Evolutionary conservation across 345 rosid genomes (phyloP).

Genomic region (Psidium friedrichsthalianum): DNA sequence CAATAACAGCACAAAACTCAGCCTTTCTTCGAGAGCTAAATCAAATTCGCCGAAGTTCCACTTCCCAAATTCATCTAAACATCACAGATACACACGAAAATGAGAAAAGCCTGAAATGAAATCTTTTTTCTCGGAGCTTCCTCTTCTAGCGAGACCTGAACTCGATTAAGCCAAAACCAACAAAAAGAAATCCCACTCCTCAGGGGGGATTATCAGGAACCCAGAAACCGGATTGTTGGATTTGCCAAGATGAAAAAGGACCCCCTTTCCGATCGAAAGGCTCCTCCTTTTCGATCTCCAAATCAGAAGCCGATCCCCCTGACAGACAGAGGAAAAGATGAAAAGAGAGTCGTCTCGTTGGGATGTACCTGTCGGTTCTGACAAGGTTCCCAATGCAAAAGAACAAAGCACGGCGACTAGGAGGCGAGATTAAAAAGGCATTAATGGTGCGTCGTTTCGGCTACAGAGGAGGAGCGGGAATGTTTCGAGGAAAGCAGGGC

Average conservation of each 20-base stretch:
- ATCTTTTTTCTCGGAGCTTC: neutral
- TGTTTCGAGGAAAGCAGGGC: neutral
- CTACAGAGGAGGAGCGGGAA: neutral
- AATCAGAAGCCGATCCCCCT: neutral
- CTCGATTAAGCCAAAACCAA: neutral
- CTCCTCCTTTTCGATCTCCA: neutral
- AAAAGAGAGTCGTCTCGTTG: neutral
- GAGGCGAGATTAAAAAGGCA: neutral
- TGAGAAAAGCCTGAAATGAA: neutral
- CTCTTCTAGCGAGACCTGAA: neutral
- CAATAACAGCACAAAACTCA: neutral
- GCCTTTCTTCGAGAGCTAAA: neutral
- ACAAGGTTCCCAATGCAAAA: neutral
- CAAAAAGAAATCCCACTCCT: neutral
- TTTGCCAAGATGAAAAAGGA: neutral
- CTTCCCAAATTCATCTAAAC: neutral
- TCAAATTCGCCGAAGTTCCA: neutral
- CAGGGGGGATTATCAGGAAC: neutral
- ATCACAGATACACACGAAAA: neutral
- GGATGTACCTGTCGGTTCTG: neutral
- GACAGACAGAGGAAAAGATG: neutral
- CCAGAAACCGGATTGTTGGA: neutral
- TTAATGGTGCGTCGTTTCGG: neutral
- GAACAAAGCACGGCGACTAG: neutral
- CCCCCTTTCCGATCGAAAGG: neutral